phyloP scores from a whole-genome alignment of 306 rosid species.

The Herpetospermum pedunculosum region DNA sequence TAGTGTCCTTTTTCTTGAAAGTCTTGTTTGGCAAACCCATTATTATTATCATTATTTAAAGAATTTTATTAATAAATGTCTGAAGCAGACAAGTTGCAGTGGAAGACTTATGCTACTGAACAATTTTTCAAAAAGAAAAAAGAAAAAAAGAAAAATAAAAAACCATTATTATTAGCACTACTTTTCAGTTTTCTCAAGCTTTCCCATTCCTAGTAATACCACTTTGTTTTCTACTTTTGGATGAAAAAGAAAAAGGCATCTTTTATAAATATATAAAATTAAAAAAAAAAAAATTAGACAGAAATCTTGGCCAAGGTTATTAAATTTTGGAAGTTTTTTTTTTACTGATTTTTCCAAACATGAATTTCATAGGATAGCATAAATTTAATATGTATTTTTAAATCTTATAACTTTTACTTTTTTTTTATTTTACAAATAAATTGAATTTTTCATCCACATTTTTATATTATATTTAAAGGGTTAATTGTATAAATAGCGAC shows the following conservation, averaged over 20 bases:
- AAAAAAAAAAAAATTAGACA: neutral
- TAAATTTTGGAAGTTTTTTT: neutral
- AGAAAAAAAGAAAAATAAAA: neutral
- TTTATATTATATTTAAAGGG: too few relatives aligned
- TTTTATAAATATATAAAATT: neutral
- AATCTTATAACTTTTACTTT: neutral
- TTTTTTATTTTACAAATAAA: too few relatives aligned
- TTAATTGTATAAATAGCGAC: too few relatives aligned
- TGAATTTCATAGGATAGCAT: neutral
- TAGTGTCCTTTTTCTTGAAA: neutral
- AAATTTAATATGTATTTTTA: neutral
- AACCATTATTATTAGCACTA: neutral
- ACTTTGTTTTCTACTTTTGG: neutral
- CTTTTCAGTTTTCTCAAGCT: neutral
- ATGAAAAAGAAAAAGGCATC: neutral
- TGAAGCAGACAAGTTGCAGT: slow-evolving; percentile 1
- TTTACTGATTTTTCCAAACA: neutral
- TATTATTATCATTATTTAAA: neutral
- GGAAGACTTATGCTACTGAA: neutral
- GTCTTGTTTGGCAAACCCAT: neutral
- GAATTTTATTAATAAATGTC: neutral
- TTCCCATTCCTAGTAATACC: neutral
- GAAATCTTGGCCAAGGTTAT: neutral
- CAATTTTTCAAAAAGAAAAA: neutral
- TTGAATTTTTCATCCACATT: too few relatives aligned